Conservation (phyloP, 1,139 yeast genomes). For the Sugiyamaella sp. region DNA sequence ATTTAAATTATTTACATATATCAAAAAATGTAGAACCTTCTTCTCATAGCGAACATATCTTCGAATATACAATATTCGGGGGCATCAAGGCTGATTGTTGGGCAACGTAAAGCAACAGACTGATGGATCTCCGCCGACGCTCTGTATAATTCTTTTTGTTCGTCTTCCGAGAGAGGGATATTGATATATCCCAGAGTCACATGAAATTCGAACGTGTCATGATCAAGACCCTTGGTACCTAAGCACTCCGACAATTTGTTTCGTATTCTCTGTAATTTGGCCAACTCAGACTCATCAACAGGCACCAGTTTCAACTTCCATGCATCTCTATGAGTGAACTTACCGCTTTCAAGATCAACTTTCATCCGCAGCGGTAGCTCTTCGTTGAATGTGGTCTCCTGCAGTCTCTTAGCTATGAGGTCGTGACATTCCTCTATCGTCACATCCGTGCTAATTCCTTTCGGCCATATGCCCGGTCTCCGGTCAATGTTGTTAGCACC, state of each 20-base stretch:
- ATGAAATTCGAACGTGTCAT: constrained; percentile 17
- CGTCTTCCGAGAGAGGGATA: constrained; percentile 8
- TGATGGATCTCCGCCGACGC: constrained; percentile 2
- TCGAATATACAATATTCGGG: constrained; percentile 20
- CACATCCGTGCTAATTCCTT: constrained; percentile 6
- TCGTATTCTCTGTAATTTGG: constrained; percentile 10
- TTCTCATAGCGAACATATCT: constrained; percentile 21
- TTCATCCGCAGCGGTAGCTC: constrained; percentile 19
- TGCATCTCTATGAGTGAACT: constrained; percentile 10
- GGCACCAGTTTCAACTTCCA: constrained; percentile 17
- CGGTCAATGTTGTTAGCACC: constrained; percentile 20
- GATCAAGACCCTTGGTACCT: constrained; percentile 15
- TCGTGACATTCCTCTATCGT: constrained; percentile 19
- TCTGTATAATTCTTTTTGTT: background rate
- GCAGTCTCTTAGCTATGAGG: constrained; percentile 1
- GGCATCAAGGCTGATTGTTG: constrained; percentile 14
- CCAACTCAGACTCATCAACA: constrained; percentile 6
- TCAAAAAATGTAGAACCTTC: constrained; percentile 5
- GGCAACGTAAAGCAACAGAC: constrained; percentile 7
- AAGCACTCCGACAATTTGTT: constrained; percentile 15
- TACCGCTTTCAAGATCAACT: constrained; percentile 15
- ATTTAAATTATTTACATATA: background rate
- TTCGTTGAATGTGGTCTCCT: background rate
- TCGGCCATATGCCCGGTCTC: constrained; percentile 18
- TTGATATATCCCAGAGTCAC: constrained; percentile 20